Evolutionary conservation across 2,329 filamentous ascomycete genomes (phyloP), one percentile per base, ranked within the genome.

Genomic region (Cladophialophora carrionii): DNA sequence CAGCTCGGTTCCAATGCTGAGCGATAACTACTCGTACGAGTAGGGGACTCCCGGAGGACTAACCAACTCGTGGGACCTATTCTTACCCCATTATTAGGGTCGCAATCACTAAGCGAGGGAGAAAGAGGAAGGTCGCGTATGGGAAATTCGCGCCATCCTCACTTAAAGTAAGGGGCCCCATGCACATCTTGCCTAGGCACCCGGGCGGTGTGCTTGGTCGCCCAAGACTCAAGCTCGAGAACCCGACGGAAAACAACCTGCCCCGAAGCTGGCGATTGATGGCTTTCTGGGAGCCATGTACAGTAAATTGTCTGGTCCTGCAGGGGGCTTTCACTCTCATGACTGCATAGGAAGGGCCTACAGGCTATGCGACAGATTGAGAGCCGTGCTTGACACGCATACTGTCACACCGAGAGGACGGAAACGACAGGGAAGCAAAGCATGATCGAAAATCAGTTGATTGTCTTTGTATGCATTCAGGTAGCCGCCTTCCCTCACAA

Each of bases 81-180:
- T 49, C 22, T 58, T 20, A 51, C 56, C 37, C 31, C 26, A 20
- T 49, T 58, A 48, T 58, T 10, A 26, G 20, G 57, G 32, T 29
- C 6, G 20, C 49, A 43, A 51, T 37, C 48, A 22, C 46, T 53
- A 60, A 60, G 57, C 46, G 57, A 60, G 24, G 46, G 24, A 53
- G 31, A 60, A 60, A 53, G 22, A 37, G 57, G 57, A 60, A 53
- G 57, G 57, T 60, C 57, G 57, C 57, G 3, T 60, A 32, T n/a
- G 37, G 17, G 37, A 43, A n/a, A 9, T n/a, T 60, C 7, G 34
- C 3, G 52, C 29, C 29, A 34, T 37, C 54, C 22, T 10, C 4
- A 29, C n/a, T 43, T 22, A 52, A 52, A 29, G 57, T 53, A 60
- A 24, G 57, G 57, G 57, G 29, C 14, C 32, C 57, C 26, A 22